Base-by-base conservation (phyloP, 257 asterid species). In the Gentiana dahurica region DNA sequence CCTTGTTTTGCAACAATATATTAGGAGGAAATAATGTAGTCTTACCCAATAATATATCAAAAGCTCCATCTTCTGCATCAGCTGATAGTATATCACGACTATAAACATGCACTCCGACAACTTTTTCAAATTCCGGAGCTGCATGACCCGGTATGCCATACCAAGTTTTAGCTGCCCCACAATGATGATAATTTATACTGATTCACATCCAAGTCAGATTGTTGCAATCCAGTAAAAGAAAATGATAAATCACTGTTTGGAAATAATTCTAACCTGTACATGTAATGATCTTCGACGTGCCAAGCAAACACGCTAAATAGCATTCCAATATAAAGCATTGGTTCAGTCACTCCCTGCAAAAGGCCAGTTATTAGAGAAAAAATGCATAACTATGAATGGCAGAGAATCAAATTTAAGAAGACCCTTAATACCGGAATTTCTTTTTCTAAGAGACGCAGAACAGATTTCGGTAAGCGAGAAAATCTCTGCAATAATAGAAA, bases 151-250 rank as follows among this genome's bases (percentile, higher is more conserved):
- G 80, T 54, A 77, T 77, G 4, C 80, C 83, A 36, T 71, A 77
- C 83, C 83, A 77, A n/a, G 77, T 77, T 61, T 77, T 77, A 4
- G 75, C 69, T 1, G 77, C 83, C 2, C 83, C 83, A 58, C 79
- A 77, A 58, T 77, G 83, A 58, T 70, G 77, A 62, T 70, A 77
- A 39, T 77, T 73, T 34, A 77, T 74, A 68, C 83, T 73, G 70
- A 24, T 24, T 24, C 24, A 24, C 24, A 24, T 24, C 24, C 24
- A 24, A 24, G 24, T 24, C 24, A 24, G 24, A 24, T 24, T 24
- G 24, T 24, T 24, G 24, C 24, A 24, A 24, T 24, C 24, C 24
- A 24, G 24, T 24, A 24, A 24, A 24, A 24, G 24, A 24, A 24
- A 24, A 24, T 24, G 24, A 24, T 24, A 24, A 24, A 24, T 24